Conservation (phyloP, 2,329 filamentous ascomycete species). For the Aspergillus candidus region DNA sequence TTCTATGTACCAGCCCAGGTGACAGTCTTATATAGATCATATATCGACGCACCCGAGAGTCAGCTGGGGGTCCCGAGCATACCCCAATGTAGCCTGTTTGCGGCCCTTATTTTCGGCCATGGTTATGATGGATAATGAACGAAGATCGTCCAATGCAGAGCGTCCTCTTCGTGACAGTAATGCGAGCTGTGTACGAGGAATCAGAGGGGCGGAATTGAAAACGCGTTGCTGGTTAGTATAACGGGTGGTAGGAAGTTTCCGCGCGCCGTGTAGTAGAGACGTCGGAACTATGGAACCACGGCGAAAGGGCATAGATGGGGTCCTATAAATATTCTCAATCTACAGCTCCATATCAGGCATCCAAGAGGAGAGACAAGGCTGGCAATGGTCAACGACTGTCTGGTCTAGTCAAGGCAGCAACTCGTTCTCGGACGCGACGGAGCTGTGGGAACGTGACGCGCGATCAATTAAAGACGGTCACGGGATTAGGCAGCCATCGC, state of each 20-base stretch:
- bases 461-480: slow-evolving; percentile 15
- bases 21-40: neutral
- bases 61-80: slow-evolving; percentile 68
- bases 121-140: neutral
- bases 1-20: too few relatives aligned
- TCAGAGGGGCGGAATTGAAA: too few relatives aligned
- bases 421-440: slow-evolving; percentile 12
- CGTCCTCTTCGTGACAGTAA: neutral
- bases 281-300: too few relatives aligned
- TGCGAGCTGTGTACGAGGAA: neutral
- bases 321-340: too few relatives aligned
- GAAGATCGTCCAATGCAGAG: neutral
- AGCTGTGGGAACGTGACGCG: slow-evolving; percentile 15
- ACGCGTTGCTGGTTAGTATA: too few relatives aligned
- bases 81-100: slow-evolving; percentile 83
- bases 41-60: slow-evolving; percentile 60
- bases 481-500: neutral
- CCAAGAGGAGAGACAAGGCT: too few relatives aligned
- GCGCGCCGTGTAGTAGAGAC: too few relatives aligned
- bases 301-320: too few relatives aligned
- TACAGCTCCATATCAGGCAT: too few relatives aligned
- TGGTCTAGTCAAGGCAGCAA: slow-evolving; percentile 5
- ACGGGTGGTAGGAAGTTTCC: too few relatives aligned
- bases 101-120: slow-evolving; percentile 19
- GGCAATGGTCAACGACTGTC: too few relatives aligned